Conservation (phyloP, 1,284 basidiomycete genomes). For the Lentinula novae-zelandiae region DNA sequence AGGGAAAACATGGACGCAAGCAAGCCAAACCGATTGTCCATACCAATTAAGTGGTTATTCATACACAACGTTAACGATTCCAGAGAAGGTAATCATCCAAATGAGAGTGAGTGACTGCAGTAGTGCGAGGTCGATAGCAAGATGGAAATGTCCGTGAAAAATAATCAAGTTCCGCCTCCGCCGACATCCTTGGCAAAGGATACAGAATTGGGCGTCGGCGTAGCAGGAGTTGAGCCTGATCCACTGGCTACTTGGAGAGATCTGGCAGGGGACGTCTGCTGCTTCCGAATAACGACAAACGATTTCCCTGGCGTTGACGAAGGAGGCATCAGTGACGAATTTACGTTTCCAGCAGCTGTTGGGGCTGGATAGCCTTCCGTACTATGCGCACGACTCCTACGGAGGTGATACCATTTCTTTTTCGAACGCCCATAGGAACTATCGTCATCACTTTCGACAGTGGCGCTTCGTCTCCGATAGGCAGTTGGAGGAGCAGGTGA, state of each 20-base stretch:
- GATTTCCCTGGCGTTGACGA: slow-evolving; percentile 41
- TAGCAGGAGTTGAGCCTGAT: neutral
- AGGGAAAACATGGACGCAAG: neutral
- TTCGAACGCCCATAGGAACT: slow-evolving; percentile 37
- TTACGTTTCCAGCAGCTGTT: slow-evolving; percentile 18
- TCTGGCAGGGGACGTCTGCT: slow-evolving; percentile 33
- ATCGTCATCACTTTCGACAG: slow-evolving; percentile 34
- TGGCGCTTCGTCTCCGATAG: slow-evolving; percentile 11
- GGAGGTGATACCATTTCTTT: slow-evolving; percentile 69
- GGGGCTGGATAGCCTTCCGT: slow-evolving; percentile 45
- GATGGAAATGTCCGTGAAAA: neutral
- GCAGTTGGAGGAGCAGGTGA: slow-evolving; percentile 9
- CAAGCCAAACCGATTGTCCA: neutral
- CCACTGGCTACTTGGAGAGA: slow-evolving; percentile 4
- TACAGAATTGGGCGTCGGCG: slow-evolving; percentile 9
- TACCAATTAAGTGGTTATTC: neutral
- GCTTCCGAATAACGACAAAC: slow-evolving; percentile 68
- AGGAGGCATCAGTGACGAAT: slow-evolving; percentile 19
- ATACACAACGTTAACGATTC: neutral
- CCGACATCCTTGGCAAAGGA: slow-evolving; percentile 3
- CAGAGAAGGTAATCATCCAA: neutral
- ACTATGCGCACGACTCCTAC: slow-evolving; percentile 57
- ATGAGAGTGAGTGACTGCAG: slow-evolving; percentile 3
- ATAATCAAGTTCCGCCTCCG: neutral
- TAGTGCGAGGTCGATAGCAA: neutral